Conservation (phyloP, 23 red algal species). For the Gracilaria caudata region DNA sequence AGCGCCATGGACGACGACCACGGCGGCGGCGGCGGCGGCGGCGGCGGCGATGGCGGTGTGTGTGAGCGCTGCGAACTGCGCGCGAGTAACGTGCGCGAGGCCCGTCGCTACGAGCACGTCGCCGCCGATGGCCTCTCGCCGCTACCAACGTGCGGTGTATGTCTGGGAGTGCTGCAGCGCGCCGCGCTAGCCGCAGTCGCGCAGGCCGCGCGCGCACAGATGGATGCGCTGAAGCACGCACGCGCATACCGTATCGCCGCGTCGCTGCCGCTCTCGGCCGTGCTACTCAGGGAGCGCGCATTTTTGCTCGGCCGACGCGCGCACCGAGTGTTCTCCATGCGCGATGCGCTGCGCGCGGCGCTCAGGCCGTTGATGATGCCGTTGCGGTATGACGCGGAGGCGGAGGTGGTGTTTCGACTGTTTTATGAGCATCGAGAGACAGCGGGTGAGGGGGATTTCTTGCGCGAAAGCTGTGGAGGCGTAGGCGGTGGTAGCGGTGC, state of each 20-base stretch:
- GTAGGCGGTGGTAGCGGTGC: background rate
- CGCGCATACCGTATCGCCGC: slow-evolving; percentile 3
- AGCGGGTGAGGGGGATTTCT: background rate
- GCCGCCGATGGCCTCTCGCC: background rate
- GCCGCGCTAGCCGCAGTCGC: slow-evolving; percentile 19
- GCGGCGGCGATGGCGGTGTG: background rate
- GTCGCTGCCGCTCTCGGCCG: slow-evolving; percentile 32
- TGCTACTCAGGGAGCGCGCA: slow-evolving; percentile 33
- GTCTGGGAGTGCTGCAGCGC: slow-evolving; percentile 69
- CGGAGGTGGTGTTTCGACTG: slow-evolving; percentile 26
- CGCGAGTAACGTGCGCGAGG: slow-evolving; percentile 4
- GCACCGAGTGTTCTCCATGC: background rate
- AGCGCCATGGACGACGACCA: background rate
- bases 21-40: slow-evolving; percentile 5
- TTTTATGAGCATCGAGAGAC: background rate
- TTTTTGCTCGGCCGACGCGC: background rate
- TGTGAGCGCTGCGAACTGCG: slow-evolving; percentile 22
- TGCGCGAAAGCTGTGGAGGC: background rate
- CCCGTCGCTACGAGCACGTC: background rate
- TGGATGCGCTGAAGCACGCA: slow-evolving; percentile 38
- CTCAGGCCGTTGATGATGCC: slow-evolving; percentile 11
- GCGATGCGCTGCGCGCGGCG: slow-evolving; percentile 25
- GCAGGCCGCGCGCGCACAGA: background rate
- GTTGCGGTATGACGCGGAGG: slow-evolving; percentile 37
- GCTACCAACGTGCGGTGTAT: slow-evolving; percentile 33